phyloP scores from a whole-genome alignment of 164 flowering plant species.

The Macadamia tetraphylla region DNA sequence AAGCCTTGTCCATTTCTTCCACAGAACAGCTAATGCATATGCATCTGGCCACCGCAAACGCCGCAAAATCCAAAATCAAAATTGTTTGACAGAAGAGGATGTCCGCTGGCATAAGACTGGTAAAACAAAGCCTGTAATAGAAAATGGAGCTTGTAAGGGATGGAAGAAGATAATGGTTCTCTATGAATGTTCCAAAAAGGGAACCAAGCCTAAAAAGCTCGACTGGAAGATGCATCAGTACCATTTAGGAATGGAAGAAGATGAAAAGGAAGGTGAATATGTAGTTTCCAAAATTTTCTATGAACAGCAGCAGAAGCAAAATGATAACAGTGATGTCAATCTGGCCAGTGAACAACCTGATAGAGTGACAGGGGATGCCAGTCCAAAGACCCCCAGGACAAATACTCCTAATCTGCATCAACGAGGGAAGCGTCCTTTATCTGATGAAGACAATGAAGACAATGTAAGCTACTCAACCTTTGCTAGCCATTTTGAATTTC shows the following conservation, averaged over 20 bases:
- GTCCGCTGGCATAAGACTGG: slow-evolving; percentile 99
- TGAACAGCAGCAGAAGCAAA: slow-evolving; percentile 49
- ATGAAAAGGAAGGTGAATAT: slow-evolving; percentile 64
- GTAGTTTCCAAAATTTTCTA: slow-evolving; percentile 77
- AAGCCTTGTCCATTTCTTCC: slow-evolving; percentile 70
- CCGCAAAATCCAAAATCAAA: slow-evolving; percentile 49
- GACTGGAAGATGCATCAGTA: slow-evolving; percentile 97
- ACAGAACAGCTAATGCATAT: slow-evolving; percentile 72
- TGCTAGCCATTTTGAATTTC: slow-evolving; percentile 19
- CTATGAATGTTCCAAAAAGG: slow-evolving; percentile 51
- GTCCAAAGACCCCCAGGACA: slow-evolving; percentile 28
- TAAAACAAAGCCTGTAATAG: slow-evolving; percentile 61
- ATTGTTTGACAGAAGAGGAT: slow-evolving; percentile 25
- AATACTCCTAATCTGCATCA: slow-evolving; percentile 22
- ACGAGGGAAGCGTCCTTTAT: slow-evolving; percentile 9
- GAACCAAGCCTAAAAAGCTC: slow-evolving; percentile 59
- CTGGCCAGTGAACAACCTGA: slow-evolving; percentile 21
- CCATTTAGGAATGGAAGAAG: slow-evolving; percentile 72
- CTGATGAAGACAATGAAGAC: slow-evolving; percentile 22
- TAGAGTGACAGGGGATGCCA: slow-evolving; percentile 11
- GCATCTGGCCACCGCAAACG: slow-evolving; percentile 85
- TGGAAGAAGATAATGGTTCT: slow-evolving; percentile 94
- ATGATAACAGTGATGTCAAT: slow-evolving; percentile 1
- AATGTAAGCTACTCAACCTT: slow-evolving; percentile 7
- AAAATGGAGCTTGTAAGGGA: slow-evolving; percentile 70